phyloP scores from a whole-genome alignment of 306 rosid genomes.

The Lathyrus oleraceus region DNA sequence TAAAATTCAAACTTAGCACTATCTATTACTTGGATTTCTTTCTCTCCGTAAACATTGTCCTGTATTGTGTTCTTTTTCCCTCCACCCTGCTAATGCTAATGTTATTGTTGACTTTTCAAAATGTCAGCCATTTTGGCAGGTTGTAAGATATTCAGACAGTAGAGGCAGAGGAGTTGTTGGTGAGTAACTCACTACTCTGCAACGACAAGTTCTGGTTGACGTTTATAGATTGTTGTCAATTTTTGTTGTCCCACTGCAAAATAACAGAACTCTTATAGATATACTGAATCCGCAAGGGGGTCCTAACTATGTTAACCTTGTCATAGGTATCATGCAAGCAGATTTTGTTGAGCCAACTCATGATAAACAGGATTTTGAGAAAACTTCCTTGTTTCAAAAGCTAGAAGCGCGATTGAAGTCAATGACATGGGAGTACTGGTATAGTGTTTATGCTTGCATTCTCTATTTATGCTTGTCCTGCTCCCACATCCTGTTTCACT shows the following conservation, averaged over 20 bases:
- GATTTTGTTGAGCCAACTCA: constrained; percentile 88
- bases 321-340: constrained; percentile 80
- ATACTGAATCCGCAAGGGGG: not conserved
- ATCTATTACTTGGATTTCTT: not conserved
- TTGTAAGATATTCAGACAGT: constrained; percentile 59
- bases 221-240: not conserved
- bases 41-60: not conserved
- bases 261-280: not conserved
- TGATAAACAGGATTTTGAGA: constrained; percentile 96
- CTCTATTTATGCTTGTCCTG: constrained; percentile 12
- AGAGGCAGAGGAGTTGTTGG: constrained; percentile 94
- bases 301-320: constrained; percentile 33
- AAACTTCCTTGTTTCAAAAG: constrained; percentile 82
- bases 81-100: constrained; percentile 10
- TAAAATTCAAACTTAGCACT: not conserved
- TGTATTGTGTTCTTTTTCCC: not conserved
- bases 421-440: constrained; percentile 96
- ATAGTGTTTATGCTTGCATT: constrained; percentile 30
- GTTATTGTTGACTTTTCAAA: constrained; percentile 31
- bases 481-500: not conserved
- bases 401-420: constrained; percentile 82
- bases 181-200: constrained; percentile 40
- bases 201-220: constrained; percentile 5
- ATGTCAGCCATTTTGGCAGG: constrained; percentile 93
- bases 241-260: not conserved